Percentiles rank a stretch among this genome's conserved stretches.
These are phyloP conservation scores for Pseudocercospora pini-densiflorae DNA, from an alignment of 2,329 filamentous ascomycete genomes.

Conservation along the genomic window DNA sequence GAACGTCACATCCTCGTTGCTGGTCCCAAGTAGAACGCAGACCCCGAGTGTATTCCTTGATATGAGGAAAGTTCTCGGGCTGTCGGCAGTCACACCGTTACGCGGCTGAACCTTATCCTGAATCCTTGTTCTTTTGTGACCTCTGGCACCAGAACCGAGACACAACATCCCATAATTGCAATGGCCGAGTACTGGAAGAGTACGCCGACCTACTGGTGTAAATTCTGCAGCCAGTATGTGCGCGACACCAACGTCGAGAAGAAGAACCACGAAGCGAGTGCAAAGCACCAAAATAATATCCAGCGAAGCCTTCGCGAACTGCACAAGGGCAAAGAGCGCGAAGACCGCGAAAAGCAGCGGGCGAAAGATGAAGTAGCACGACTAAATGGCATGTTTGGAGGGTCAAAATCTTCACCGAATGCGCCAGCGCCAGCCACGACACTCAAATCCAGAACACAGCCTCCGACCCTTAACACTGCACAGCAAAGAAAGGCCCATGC, in stretches of 20 bases:
- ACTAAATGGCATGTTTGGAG: constrained; percentile 75
- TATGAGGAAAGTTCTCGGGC: background rate
- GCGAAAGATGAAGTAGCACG: constrained; percentile 82
- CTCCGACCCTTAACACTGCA: constrained; percentile 52
- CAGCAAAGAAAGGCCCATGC: constrained; percentile 81
- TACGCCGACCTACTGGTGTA: constrained; percentile 97
- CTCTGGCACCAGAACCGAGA: background rate
- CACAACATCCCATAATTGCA: background rate
- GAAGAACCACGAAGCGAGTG: constrained; percentile 49
- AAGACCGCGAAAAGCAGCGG: constrained; percentile 78
- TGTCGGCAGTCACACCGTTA: background rate
- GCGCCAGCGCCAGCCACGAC: constrained; percentile 32
- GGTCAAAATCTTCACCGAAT: constrained; percentile 40
- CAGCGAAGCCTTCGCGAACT: constrained; percentile 90
- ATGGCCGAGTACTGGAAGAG: constrained; percentile 99
- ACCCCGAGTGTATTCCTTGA: background rate
- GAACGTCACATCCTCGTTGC: background rate
- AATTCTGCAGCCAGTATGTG: constrained; percentile 88
- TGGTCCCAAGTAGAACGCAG: background rate
- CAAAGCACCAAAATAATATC: constrained; percentile 63
- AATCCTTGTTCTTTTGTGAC: background rate
- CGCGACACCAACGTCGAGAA: constrained; percentile 91
- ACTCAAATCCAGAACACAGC: constrained; percentile 36
- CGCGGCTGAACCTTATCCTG: background rate
- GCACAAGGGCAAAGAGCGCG: constrained; percentile 80